These are phyloP conservation scores for Venturia carpophila DNA, from an alignment of 2,329 filamentous ascomycete species.

Conservation along the genomic window DNA sequence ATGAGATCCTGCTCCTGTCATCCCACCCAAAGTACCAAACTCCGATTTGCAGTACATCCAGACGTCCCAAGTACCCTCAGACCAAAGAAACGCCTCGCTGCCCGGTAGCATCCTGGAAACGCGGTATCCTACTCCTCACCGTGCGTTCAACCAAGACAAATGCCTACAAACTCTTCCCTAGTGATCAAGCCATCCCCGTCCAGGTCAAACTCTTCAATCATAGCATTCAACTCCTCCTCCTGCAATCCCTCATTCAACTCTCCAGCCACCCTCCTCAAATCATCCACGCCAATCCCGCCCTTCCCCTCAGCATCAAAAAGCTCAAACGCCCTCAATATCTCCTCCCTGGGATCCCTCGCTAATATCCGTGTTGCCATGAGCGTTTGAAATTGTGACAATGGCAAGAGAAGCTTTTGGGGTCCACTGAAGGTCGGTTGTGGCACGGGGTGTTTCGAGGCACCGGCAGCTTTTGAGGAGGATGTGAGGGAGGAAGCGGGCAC, in stretches of 20 bases:
- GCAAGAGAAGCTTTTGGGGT: conserved; percentile 60
- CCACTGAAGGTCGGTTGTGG: conserved; percentile 30
- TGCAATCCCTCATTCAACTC: conserved; percentile 89
- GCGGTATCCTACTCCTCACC: neutral
- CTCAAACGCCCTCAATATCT: conserved; percentile 83
- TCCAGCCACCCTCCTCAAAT: conserved; percentile 76
- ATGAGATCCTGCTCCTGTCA: neutral
- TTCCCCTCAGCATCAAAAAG: conserved; percentile 92
- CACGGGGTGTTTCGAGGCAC: conserved; percentile 17
- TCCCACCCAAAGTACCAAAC: neutral
- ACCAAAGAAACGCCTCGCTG: conserved; percentile 1
- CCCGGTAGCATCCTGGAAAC: neutral
- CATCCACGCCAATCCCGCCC: conserved; percentile 80
- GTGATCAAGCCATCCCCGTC: conserved; percentile 76
- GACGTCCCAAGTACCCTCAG: neutral
- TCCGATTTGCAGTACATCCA: neutral
- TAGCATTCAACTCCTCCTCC: conserved; percentile 84
- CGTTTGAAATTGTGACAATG: conserved; percentile 60
- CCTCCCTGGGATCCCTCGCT: conserved; percentile 77
- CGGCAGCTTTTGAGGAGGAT: conserved; percentile 9
- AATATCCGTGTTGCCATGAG: conserved; percentile 66
- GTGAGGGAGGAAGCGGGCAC: conserved; percentile 29
- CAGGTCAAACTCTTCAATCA: conserved; percentile 98
- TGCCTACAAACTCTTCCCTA: conserved; percentile 57
- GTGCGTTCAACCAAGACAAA: conserved; percentile 43